These are phyloP conservation scores for Calycina herbarum DNA, from an alignment of 2,329 filamentous ascomycete genomes.

Conservation along the genomic window DNA sequence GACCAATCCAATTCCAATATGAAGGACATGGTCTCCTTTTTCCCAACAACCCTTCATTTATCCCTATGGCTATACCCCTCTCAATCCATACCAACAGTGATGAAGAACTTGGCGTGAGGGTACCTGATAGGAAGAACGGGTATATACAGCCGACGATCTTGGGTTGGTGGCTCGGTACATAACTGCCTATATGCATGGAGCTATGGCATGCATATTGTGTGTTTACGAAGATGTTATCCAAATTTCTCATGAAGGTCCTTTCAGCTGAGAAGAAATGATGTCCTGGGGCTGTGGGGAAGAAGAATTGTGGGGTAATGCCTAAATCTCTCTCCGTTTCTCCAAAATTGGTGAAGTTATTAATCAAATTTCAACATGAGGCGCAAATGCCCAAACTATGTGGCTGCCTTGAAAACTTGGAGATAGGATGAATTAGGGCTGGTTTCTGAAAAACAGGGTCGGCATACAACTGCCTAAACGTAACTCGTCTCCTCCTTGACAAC, in stretches of 20 bases:
- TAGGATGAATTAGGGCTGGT: not conserved
- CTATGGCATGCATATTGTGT: not conserved
- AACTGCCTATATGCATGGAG: conserved; percentile 1
- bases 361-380: not conserved
- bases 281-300: not conserved
- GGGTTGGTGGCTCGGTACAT: not conserved
- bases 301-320: not conserved
- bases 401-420: not conserved
- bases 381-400: not conserved
- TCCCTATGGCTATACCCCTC: not conserved
- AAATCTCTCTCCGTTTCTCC: not conserved
- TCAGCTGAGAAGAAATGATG: not conserved
- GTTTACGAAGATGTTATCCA: not conserved
- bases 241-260: not conserved
- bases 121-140: conserved; percentile 7
- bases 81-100: not conserved
- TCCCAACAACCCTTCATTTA: not conserved
- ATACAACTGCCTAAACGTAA: conserved; percentile 4
- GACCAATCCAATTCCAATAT: not conserved
- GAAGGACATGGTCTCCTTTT: not conserved
- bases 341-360: not conserved
- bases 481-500: conserved; percentile 4
- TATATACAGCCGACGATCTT: not conserved
- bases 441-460: not conserved
- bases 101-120: not conserved